Base-by-base conservation (phyloP, 257 asterid genomes). In the Parsonsia alboflavescens region DNA sequence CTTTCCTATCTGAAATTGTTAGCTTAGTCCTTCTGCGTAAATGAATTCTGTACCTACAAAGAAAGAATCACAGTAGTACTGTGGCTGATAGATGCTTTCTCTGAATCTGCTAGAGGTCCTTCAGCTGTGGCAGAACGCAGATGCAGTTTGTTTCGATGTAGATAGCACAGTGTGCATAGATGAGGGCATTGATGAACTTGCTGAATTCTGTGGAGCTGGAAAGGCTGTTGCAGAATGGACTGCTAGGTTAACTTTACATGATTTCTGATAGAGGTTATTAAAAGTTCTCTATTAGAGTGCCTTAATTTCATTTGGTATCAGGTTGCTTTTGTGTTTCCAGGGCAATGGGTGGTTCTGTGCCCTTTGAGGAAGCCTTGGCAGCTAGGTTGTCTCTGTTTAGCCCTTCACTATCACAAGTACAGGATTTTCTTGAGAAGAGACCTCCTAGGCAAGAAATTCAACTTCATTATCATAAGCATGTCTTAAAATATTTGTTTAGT, bases 141-240 rank as follows among this genome's bases (percentile, higher is more conserved):
- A 86, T 79, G 96, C 92, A 72, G 96, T 92, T 74, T 94, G 99
- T 86, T 94, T 94, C 77, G 99, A 94, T 71, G 97, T 94, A 81
- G 99, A 94, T 83, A 94, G 99, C 76, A 94, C 97, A 42, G 97
- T 94, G 76, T 94, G 99, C 82, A 28, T 89, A 81, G 97, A 92
- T 54, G 99, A 94, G 88, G 99, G 99, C 78, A 94, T 94, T 67
- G 99, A 94, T 86, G 99, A 94, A 83, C 88, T 92, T 76, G 99
- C 98, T 5, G 98, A 92, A 44, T 94, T 90, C 76, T 94, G 97
- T 86, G 99, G 97, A 65, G 99, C 99, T 67, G 97, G 97, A 76
- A 81, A 90, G 82, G 97, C 97, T 77, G 99, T 94, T 39, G 97
- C 97, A 0, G 91, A 92, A 77, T 94, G 99, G 99, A 94, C 96